phyloP scores from a whole-genome alignment of 176 grass and related monocot genomes.

The Zea luxurians region DNA sequence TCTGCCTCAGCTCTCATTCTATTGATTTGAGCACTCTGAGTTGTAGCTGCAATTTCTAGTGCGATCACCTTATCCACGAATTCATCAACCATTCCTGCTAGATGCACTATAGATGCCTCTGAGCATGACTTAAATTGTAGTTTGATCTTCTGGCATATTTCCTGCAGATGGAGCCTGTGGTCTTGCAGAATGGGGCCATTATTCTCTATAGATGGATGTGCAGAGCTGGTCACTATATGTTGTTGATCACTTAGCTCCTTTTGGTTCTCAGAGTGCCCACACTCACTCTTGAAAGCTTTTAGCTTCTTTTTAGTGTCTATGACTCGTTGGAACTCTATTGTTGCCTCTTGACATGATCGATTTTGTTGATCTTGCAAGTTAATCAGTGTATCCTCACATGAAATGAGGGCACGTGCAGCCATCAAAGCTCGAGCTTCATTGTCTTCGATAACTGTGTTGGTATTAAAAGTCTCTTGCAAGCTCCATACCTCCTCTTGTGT shows the following conservation, averaged over 20 bases:
- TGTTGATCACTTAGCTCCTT: constrained; percentile 34
- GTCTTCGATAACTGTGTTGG: constrained; percentile 67
- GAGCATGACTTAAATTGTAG: constrained; percentile 43
- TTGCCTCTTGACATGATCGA: constrained; percentile 53
- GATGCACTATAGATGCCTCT: constrained; percentile 51
- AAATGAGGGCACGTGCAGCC: constrained; percentile 73
- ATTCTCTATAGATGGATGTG: constrained; percentile 15
- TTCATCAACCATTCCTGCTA: constrained; percentile 61
- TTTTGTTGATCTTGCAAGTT: constrained; percentile 62
- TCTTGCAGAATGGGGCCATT: constrained; percentile 17
- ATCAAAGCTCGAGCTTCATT: constrained; percentile 87
- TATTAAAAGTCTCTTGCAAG: constrained; percentile 72
- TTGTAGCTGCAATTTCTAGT: constrained; percentile 53
- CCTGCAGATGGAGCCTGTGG: constrained; percentile 40
- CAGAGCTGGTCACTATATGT: constrained; percentile 5
- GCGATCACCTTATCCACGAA: constrained; percentile 58
- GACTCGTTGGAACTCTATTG: constrained; percentile 54
- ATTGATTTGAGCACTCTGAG: constrained; percentile 55
- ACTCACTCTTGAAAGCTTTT: constrained; percentile 54
- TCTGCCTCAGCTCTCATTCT: constrained; percentile 57
- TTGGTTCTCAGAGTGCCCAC: constrained; percentile 31
- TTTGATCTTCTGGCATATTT: constrained; percentile 56
- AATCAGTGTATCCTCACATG: constrained; percentile 73
- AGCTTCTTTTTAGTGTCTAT: constrained; percentile 56
- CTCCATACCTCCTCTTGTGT: constrained; percentile 71